Base-by-base conservation (phyloP, 2,329 filamentous ascomycete species). In the Aspergillus flavus region DNA sequence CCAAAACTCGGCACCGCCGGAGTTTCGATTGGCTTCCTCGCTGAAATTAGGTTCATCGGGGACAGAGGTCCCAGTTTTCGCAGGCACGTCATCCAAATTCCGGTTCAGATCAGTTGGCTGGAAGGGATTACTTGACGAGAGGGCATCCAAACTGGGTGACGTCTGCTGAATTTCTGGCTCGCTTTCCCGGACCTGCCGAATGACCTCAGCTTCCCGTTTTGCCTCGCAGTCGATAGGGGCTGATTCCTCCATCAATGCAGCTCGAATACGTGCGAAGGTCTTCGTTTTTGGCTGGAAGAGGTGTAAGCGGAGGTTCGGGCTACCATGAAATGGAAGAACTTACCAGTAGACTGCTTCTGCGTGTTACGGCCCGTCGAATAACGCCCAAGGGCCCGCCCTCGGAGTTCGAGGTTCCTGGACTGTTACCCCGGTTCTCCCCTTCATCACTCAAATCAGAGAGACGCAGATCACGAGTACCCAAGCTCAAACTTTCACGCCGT, bases 171-270 rank as follows among this genome's bases (percentile, higher is more conserved):
- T 79, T 56, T 88, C 87, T 66, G 89, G 85, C 72, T 97, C 94
- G 70, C 90, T 94, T 76, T 98, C 95, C 48, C 93, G 91, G 32
- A 98, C 94, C 78, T 97, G 95, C 57, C 93, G 91, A 66, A 99
- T 93, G 6, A 98, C 95, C 78, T 98, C 94, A 43, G 94, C 93
- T 81, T 99, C 95, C 45, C 93, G 90, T 58, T 91, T 89, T 62
- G 93, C 89, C 77, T 99, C 95, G 48, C 91, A 90, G 71, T 99
- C 95, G 11, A 96, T 84, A 0, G 95, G 95, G 0, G 93, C 88
- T 19, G 87, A 86, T 80, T 99, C 95, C 79, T 99, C 95, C 62
- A 92, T 85, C 0, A 99, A 84, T 4, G 93, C 93, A 10, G 94
- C 95, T 65, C 92, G 89, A 68, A 99, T 97, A 12, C 95, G 90